Base-by-base conservation (phyloP, 495 filamentous ascomycete genomes). In the Neurospora discreta region DNA sequence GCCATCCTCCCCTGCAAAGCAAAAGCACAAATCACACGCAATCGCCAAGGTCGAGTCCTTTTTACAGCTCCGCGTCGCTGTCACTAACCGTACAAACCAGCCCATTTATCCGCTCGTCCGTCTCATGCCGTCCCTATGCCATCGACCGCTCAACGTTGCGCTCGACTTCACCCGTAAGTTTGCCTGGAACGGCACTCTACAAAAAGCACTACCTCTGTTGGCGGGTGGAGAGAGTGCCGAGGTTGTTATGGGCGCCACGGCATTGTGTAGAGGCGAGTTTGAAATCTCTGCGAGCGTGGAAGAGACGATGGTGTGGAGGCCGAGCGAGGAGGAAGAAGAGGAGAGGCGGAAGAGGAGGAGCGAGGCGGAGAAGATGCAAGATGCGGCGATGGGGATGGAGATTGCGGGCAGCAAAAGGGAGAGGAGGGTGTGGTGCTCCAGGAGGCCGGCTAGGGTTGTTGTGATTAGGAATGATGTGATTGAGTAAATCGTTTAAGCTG, bases 141-240 rank as follows among this genome's bases (percentile, higher is more conserved):
- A 94, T 73, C 89, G 94, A 38, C 87, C 91, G 3, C 86, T 88
- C 71, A 88, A 90, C 75, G 83, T 90, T 16, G 91, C 93, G 18
- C 87, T 97, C 20, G 94, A 98, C 77, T 88, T 97, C 23, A 89
- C 90, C n/a, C 89, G 91, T 75, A 90, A 92, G 71, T 85, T 97
- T 16, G 90, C 90, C 15, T 94, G 92, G 88, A 94, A 92, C 71
- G 94, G 94, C 1, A 88, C 92, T 71, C 78, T 96, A 69, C 94
- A 98, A 80, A 90, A 90, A 71, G 84, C 86, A 1, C 81, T 97
- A 0, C 88, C 89, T 3, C 77, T 88, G 5, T 75, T 97, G 1
- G 78, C 79, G 8, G 85, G 87, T 0, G 86, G 87, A 3, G 85
- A 85, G 71, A 85, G 78, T 9, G 84, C 82, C 1, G 83, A 87